Evolutionary conservation across 441 rosid species (phyloP), one percentile per base, ranked within the genome.

Genomic region (Gossypium schwendimanii): DNA sequence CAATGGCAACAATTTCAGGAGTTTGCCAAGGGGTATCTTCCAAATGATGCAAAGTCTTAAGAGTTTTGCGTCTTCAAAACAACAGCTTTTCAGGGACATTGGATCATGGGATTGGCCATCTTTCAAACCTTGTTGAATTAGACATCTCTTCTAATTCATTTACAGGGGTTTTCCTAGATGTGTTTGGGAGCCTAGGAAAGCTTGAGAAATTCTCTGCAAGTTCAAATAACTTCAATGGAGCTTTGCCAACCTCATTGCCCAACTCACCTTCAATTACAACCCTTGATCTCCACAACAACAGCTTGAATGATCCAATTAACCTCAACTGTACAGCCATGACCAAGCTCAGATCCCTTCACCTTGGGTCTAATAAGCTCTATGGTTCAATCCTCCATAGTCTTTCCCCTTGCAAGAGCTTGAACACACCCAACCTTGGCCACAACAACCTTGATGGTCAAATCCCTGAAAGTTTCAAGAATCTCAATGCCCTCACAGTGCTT

Each of bases 261-360:
- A 72, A 61, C 28, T 61, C 69, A 6, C 75, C 28, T 5, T 61
- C 21, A 3, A 23, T 61, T 61, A 15, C 3, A 18, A 60, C 11
- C 8, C 60, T 72, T 26, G 69, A 60, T 49, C 60, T 72, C 12
- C 57, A 21, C 3, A 72, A 61, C 33, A 72, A 72, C 49, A 44
- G 2, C 11, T 23, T 61, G 60, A 17, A 26, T 6, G 69, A 60
- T 72, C 60, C 59, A 2, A 28, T 72, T 3, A 28, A 18, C 20
- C 20, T 72, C 21, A 62, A 72, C 36, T 72, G 61, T 62, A 49
- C 75, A 10, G 60, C 61, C 24, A 72, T 72, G 69, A 33, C 28
- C 4, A 11, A 26, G 2, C 28, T 62, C 47, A 24, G 0, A 14
- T 24, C 60, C 18, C 75, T 72, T 45, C 45, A 49, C 23, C 59